Evolutionary conservation across 2,329 filamentous ascomycete species (phyloP), one percentile per base, ranked within the genome.

Genomic region (Aspergillus transmontanensis): DNA sequence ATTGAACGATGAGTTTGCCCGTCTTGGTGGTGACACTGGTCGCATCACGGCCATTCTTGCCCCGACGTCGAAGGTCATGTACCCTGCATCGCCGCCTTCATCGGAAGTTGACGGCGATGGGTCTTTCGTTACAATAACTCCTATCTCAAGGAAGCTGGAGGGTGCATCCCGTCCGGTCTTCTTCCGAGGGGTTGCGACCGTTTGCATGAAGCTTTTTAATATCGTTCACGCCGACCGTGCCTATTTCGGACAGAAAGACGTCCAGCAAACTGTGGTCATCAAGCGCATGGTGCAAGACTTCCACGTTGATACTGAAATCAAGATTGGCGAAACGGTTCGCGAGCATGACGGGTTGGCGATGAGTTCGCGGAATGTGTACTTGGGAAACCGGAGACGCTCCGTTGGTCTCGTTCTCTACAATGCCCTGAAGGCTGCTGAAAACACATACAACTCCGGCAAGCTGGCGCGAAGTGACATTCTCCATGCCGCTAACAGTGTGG

Each of bases 241-340:
- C 6, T 95, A 97, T 80, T 97, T 99, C 81, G 95, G 95, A 4
- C 95, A 98, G 78, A 99, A 99, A 81, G 95, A 99, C 77, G 88
- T 97, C 23, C 95, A 99, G 82, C 95, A 99, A 80, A 96, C 93
- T 0, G 91, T 96, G 21, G 87, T 99, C 12, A 91, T 99, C 72
- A 89, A 87, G 72, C 88, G 91, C 51, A 89, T 99, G 87, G 91
- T 97, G 36, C 85, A 88, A 68, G 95, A 99, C 77, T 94, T 99
- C 68, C 88, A 93, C 75, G 78, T 98, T 46, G 87, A 91, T 45
- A 90, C 88, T 4, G 82, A 91, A 26, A 87, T 98, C 10, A 84
- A 89, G 36, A 85, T 98, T 59, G 87, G 89, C 6, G 83, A 87
- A 0, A 99, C 95, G 0, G 83, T 87, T 62, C 85, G 95, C 57